Base-by-base conservation (phyloP, 2,329 filamentous ascomycete species). In the Coniochaeta sp. region DNA sequence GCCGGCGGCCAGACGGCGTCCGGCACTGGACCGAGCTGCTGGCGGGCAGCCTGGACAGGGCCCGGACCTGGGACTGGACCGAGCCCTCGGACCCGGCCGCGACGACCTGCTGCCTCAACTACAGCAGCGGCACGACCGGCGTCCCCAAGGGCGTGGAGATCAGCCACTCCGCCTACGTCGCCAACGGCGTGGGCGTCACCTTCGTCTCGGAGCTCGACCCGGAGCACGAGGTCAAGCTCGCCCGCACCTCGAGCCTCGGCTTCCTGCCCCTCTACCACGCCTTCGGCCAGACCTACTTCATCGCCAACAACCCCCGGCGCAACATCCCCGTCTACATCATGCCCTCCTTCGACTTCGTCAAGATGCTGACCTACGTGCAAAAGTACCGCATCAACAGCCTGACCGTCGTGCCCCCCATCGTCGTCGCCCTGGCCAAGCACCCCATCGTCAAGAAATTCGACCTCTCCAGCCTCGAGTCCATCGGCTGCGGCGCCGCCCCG, bases 141-240 rank as follows among this genome's bases (percentile, higher is more conserved):
- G 80, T 91, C 4, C 90, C 91, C 11, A 96, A 96, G 71, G 91
- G 91, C 12, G 91, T 95, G 16, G 86, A 89, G 73, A 89, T 95
- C 64, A 85, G 86, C n/a, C 91, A 96, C 72, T 77, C 79, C 62
- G 89, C 91, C 65, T 90, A 91, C 67, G 82, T 92, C 50, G 81
- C 89, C 63, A 93, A 93, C 69, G 82, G 85, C 64, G 67, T 77
- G 16, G 85, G 89, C 62, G 82, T 85, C 17, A 76, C 81, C n/a
- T 74, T 78, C 64, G 71, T 84, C 24, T 66, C 70, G 2, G 65
- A 73, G 12, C 70, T 80, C 26, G 70, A 80, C n/a, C 76, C 79
- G 0, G 77, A 85, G 64, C 54, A 36, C 54, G 73, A 78, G 56
- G 71, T 72, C 44, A 76, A 76, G 61, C 68, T 67, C 59, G 63